Conservation (phyloP, 768 basidiomycete species). For the Tricholoma sp. region DNA sequence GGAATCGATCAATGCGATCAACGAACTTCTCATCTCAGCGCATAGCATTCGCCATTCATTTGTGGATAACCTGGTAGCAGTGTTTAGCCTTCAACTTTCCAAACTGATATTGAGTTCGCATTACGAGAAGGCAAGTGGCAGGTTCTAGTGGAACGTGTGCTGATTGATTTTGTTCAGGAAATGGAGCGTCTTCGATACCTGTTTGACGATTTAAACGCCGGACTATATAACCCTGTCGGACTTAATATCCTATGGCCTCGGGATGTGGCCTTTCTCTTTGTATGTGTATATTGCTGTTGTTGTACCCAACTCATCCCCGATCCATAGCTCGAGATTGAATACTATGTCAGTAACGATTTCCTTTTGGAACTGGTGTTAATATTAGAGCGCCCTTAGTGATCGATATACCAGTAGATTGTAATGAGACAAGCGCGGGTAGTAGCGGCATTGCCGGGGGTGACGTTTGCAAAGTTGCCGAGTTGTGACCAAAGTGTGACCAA, state of each 20-base stretch:
- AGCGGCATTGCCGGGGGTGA: too few relatives aligned
- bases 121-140: constrained; percentile 65
- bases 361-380: constrained; percentile 1
- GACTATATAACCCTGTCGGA: constrained; percentile 80
- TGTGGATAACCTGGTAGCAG: constrained; percentile 73
- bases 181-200: constrained; percentile 60
- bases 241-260: constrained; percentile 85
- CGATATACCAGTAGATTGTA: too few relatives aligned
- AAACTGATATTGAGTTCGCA: constrained; percentile 64
- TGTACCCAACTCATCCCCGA: constrained; percentile 8
- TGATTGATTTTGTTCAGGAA: constrained; percentile 46
- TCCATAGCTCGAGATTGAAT: constrained; percentile 87
- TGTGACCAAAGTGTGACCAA: background rate
- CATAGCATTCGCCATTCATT: constrained; percentile 71
- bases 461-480: too few relatives aligned
- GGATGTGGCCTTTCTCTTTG: constrained; percentile 85
- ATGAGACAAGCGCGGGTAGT: too few relatives aligned
- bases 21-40: constrained; percentile 82
- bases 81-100: constrained; percentile 79
- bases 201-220: constrained; percentile 65
- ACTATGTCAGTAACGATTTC: constrained; percentile 60
- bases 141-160: background rate
- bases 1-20: constrained; percentile 87
- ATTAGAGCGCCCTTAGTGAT: too few relatives aligned
- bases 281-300: constrained; percentile 40